A percentile compares a stretch with the other conserved stretches of the same genome.
These are phyloP conservation scores for Groenewaldozyma sp. DNA, from an alignment of 1,139 yeast genomes.

Conservation along the genomic window DNA sequence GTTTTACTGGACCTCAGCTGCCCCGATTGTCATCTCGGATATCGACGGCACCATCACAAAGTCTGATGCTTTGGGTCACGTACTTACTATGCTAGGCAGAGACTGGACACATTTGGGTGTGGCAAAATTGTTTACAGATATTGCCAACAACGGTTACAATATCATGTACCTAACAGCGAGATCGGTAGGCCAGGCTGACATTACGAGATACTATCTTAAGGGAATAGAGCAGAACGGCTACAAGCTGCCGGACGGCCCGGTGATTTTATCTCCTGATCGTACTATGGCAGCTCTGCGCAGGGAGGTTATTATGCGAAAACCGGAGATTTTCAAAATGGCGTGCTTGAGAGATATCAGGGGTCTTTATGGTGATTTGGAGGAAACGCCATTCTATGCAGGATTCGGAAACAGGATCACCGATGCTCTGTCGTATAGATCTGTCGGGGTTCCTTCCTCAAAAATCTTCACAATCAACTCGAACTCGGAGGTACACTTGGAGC, in stretches of 20 bases:
- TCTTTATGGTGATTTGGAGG: slow-evolving; percentile 34
- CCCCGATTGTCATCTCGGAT: slow-evolving; percentile 92
- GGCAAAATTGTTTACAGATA: slow-evolving; percentile 81
- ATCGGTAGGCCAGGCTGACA: slow-evolving; percentile 92
- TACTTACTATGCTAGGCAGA: slow-evolving; percentile 82
- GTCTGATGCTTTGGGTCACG: slow-evolving; percentile 96
- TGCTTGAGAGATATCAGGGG: slow-evolving; percentile 80
- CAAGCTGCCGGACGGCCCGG: slow-evolving; percentile 83
- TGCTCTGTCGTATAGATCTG: slow-evolving; percentile 90
- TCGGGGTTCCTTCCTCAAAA: slow-evolving; percentile 87
- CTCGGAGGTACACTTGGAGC: slow-evolving; percentile 96
- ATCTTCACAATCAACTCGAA: slow-evolving; percentile 94
- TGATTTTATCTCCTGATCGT: slow-evolving; percentile 88
- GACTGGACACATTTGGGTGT: slow-evolving; percentile 99
- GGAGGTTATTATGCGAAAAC: slow-evolving; percentile 88
- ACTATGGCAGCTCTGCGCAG: slow-evolving; percentile 91
- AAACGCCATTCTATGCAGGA: slow-evolving; percentile 91
- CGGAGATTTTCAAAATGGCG: slow-evolving; percentile 97
- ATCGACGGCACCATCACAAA: slow-evolving; percentile 98
- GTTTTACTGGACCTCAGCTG: slow-evolving; percentile 73
- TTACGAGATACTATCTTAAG: slow-evolving; percentile 74
- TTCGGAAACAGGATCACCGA: slow-evolving; percentile 97
- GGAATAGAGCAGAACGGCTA: slow-evolving; percentile 72
- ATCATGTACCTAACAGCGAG: slow-evolving; percentile 90
- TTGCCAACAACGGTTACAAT: slow-evolving; percentile 79